phyloP scores from a whole-genome alignment of 257 asterid species.

The Capsicum chinense region DNA sequence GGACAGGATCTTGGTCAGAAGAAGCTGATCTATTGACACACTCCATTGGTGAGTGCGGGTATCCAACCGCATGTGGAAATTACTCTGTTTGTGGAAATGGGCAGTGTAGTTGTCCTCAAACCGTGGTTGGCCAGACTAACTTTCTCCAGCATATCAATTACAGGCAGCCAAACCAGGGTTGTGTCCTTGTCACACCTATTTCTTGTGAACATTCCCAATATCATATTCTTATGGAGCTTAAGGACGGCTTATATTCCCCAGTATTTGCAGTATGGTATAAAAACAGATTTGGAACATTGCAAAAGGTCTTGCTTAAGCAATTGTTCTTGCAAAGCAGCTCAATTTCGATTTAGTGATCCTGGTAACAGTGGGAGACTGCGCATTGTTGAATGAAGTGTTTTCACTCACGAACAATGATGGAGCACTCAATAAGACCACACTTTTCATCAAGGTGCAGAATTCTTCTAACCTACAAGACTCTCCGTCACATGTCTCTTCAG shows the following conservation, averaged over 20 bases:
- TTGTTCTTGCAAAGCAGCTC: constrained; percentile 40
- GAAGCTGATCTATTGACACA: not conserved
- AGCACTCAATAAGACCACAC: not conserved
- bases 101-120: constrained; percentile 32
- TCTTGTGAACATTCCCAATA: constrained; percentile 30
- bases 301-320: constrained; percentile 30
- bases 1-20: not conserved
- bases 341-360: not conserved
- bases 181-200: constrained; percentile 26
- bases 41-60: not conserved
- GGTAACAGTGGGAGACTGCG: constrained; percentile 2
- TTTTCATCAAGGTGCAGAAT: constrained; percentile 34
- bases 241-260: constrained; percentile 5
- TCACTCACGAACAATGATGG: constrained; percentile 19
- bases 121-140: constrained; percentile 5
- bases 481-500: not conserved
- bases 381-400: constrained; percentile 28
- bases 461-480: not conserved
- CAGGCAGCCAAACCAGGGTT: constrained; percentile 32
- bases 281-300: constrained; percentile 30
- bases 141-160: constrained; percentile 28
- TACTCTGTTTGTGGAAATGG: constrained; percentile 29
- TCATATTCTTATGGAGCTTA: constrained; percentile 30
- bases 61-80: constrained; percentile 32
- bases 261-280: not conserved